Evolutionary conservation across 2,329 filamentous ascomycete genomes (phyloP), one percentile per base, ranked within the genome.

Genomic region (Cladophialophora bantiana): DNA sequence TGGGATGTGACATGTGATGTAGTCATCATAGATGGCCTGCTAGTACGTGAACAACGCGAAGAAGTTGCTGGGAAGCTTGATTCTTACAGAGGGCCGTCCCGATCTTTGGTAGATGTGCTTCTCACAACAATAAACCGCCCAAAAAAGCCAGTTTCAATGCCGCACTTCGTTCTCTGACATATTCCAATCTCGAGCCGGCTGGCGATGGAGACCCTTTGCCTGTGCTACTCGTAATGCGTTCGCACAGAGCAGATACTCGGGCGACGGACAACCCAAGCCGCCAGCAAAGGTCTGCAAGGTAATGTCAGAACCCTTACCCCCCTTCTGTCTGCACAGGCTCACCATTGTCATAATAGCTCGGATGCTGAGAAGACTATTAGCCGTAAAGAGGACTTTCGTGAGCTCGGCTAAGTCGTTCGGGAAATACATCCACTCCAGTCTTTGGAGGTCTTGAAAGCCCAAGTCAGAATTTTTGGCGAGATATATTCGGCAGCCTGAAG

Each of bases 1-100:
- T 34, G 62, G 62, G 6, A 64, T 38, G 18, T 64, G 52, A 50
- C 62, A 58, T 40, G 40, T 64, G 18, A 64, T 59, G 13, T 64
- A 13, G 31, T 35, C 32, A 5, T 64, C 62, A 20, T 64, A 54
- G n/a, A 64, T 64, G 9, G 40, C 34, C 60, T 54, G 18, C 6
- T 2, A 56, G 18, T 20, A n/a, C 54, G 20, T 7, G 32, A 7
- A 18, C 40, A 15, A 7, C 7, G 5, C 7, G n/a, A 45, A 40
- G 26, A 62, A 7, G 12, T 6, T 45, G 7, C 48, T 18, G 36
- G 45, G n/a, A 34, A 15, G 18, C 31, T 34, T 52, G 48, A 52
- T 42, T 4, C 40, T 54, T 32, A 5, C 15, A 4, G 50, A n/a
- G 2, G 20, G 10, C 15, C 54, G 12, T 6, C 57, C 62, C 50